Evolutionary conservation across 495 filamentous ascomycete genomes (phyloP), one percentile per base, ranked within the genome.

Genomic region (Podospora didyma): DNA sequence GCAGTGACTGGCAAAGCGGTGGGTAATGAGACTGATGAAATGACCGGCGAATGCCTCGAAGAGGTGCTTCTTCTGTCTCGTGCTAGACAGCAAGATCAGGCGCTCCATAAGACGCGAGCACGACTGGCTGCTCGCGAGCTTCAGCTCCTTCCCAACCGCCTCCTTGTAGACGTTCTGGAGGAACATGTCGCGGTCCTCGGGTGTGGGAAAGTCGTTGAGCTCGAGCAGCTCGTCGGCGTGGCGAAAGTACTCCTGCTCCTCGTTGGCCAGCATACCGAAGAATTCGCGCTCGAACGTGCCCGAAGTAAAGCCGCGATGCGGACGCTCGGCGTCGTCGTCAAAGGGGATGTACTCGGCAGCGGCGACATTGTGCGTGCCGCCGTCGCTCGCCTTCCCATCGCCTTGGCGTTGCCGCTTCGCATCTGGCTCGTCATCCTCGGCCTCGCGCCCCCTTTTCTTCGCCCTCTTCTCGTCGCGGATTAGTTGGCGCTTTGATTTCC

Each of bases 1-100:
- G 67, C 92, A 97, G 73, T 98, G 94, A 51, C 89, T 90, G 3
- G 94, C 94, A 66, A 98, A 98, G 24, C 92, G 87, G 70, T 98
- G 94, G 64, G 94, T 92, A 21, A 96, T 83, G 26, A 97, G 79
- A 63, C 89, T 83, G 50, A 96, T 69, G 72, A 96, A 97, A 64
- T 97, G 87, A n/a, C 89, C 87, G 42, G 79, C 82, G 66, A 97
- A 96, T 46, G 87, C 88, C 54, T 79, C 79, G 69, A 96, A 97
- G 23, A 97, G 69, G 46, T 76, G 79, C 73, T 96, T 96, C 60
- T 97, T 84, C 71, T 98, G 95, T 28, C 73, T 74, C 45, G 86
- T 79, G 49, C 85, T 86, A 34, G 91, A 93, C 63, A 95, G 75
- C 39, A 90, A 73, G 55, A 98, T 94, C 66, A 97, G 69, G 34